A percentile compares a stretch with the other conserved stretches of the same genome.
phyloP scores from a whole-genome alignment of 2,329 filamentous ascomycete genomes.

The Sarocladiaceae sp. region DNA sequence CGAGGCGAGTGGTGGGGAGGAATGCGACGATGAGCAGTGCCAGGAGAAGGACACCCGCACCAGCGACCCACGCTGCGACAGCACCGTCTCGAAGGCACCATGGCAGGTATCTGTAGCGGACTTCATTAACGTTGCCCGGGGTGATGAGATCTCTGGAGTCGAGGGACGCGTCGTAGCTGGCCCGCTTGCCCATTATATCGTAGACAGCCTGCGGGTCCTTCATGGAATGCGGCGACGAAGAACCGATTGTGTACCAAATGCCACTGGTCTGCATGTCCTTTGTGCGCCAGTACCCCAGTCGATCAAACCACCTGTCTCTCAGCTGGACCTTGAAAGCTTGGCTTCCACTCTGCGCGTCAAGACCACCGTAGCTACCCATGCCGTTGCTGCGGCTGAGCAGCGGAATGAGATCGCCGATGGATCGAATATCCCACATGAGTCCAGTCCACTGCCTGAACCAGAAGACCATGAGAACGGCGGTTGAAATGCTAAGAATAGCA shows the following conservation, averaged over 20 bases:
- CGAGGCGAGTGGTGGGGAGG: slow-evolving; percentile 58
- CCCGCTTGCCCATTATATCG: slow-evolving; percentile 19
- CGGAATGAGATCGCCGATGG: slow-evolving; percentile 72
- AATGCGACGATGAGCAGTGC: slow-evolving; percentile 76
- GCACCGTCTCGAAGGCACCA: slow-evolving; percentile 66
- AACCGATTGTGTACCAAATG: slow-evolving; percentile 73
- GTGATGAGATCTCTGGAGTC: slow-evolving; percentile 19
- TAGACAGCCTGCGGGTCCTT: slow-evolving; percentile 17
- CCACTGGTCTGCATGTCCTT: slow-evolving; percentile 55
- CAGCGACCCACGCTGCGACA: slow-evolving; percentile 59
- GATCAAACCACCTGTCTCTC: slow-evolving; percentile 53
- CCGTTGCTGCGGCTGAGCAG: slow-evolving; percentile 77
- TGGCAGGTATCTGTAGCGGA: slow-evolving; percentile 58
- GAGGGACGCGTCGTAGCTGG: slow-evolving; percentile 24
- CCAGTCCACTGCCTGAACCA: slow-evolving; percentile 64
- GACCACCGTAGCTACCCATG: slow-evolving; percentile 63
- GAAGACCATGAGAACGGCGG: slow-evolving; percentile 49
- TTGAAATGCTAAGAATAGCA: slow-evolving; percentile 53
- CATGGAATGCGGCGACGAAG: slow-evolving; percentile 28
- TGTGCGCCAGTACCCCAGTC: slow-evolving; percentile 81
- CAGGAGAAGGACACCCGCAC: slow-evolving; percentile 54
- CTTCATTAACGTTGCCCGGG: slow-evolving; percentile 16
- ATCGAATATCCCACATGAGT: slow-evolving; percentile 77
- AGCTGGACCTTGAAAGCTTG: slow-evolving; percentile 47
- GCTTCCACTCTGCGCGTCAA: slow-evolving; percentile 43